Conservation (phyloP, 108 stramenopile genomes). For the Bacterosira constricta region DNA sequence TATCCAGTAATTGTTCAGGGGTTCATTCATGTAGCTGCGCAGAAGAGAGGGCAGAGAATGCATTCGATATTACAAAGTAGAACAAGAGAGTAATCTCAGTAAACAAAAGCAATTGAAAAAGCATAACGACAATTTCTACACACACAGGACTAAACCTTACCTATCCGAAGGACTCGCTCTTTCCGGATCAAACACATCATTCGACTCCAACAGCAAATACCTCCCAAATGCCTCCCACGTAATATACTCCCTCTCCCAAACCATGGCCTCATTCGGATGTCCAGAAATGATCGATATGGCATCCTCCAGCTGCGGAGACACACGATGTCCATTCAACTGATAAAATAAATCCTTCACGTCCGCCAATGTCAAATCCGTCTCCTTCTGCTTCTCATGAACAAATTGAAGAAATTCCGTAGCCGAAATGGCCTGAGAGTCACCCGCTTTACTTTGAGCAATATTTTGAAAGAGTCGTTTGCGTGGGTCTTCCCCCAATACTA, state of each 20-base stretch:
- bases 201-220: slow-evolving; percentile 64
- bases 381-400: slow-evolving; percentile 64
- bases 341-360: slow-evolving; percentile 61
- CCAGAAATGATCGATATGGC: slow-evolving; percentile 12
- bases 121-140: neutral
- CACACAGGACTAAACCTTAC: slow-evolving; percentile 28
- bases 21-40: slow-evolving; percentile 84
- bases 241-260: slow-evolving; percentile 56
- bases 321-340: slow-evolving; percentile 51
- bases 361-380: slow-evolving; percentile 53
- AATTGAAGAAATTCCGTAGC: slow-evolving; percentile 69
- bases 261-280: slow-evolving; percentile 6
- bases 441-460: slow-evolving; percentile 21
- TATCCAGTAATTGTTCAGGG: slow-evolving; percentile 91
- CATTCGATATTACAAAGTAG: too few species aligned
- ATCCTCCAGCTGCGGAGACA: slow-evolving; percentile 22
- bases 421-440: slow-evolving; percentile 40
- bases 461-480: slow-evolving; percentile 25
- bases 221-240: slow-evolving; percentile 54
- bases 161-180: slow-evolving; percentile 25
- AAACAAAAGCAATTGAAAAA: neutral
- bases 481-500: slow-evolving; percentile 18
- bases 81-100: neutral
- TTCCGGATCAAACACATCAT: slow-evolving; percentile 70
- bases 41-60: neutral